Conservation (phyloP, 1,284 basidiomycete species). For the Marasmius tenuissimus region DNA sequence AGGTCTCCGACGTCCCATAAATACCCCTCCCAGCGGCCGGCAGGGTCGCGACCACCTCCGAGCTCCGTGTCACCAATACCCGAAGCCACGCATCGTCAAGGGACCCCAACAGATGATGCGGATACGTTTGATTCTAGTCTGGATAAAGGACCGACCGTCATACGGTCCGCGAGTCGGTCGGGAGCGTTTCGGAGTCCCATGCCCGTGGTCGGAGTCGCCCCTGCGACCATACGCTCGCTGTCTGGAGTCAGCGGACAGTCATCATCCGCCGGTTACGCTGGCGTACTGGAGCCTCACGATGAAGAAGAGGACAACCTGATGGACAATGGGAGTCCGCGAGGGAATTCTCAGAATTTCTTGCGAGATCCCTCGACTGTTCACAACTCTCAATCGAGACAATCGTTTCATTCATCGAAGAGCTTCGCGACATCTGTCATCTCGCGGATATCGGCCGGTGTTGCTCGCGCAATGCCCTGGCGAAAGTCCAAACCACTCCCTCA, state of each 20-base stretch:
- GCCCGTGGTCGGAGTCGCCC: conserved; percentile 31
- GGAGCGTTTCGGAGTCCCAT: conserved; percentile 17
- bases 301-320: background rate
- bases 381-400: conserved; percentile 27
- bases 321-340: conserved; percentile 12
- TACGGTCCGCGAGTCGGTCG: conserved; percentile 27
- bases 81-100: conserved; percentile 13
- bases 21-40: conserved; percentile 12
- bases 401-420: conserved; percentile 47
- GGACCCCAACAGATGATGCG: conserved; percentile 27
- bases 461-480: conserved; percentile 40
- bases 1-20: conserved; percentile 10
- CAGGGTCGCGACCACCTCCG: conserved; percentile 32
- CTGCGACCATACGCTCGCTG: conserved; percentile 25
- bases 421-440: conserved; percentile 51
- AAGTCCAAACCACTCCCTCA: conserved; percentile 55
- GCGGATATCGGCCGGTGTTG: conserved; percentile 38
- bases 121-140: conserved; percentile 27
- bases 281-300: background rate
- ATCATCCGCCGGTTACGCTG: background rate
- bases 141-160: conserved; percentile 22
- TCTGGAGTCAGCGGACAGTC: background rate
- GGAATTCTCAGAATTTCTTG: conserved; percentile 14
- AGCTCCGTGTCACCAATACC: conserved; percentile 32
- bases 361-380: background rate